Evolutionary conservation across 768 basidiomycete species (phyloP).

Genomic region (Rhizopogon roseolus): DNA sequence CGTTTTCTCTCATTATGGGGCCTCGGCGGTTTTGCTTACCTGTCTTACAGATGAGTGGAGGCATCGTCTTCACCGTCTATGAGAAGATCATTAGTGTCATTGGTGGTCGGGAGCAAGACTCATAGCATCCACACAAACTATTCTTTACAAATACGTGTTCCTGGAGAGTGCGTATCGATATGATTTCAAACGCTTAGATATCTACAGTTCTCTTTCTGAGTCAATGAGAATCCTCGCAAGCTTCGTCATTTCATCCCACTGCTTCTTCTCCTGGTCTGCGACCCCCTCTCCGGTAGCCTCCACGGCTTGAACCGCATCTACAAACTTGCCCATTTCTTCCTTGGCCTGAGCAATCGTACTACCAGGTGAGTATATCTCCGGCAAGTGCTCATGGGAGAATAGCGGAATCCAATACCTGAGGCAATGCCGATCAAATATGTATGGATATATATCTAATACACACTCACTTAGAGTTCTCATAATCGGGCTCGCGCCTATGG

Average conservation of each 20-base stretch:
- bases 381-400: constrained; percentile 12
- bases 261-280: constrained; percentile 11
- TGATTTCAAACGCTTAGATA: background rate
- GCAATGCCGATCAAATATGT: background rate
- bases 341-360: constrained; percentile 7
- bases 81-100: constrained; percentile 70
- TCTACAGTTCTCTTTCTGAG: background rate
- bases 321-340: constrained; percentile 5
- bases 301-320: constrained; percentile 10
- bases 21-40: background rate
- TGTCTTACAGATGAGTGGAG: constrained; percentile 72
- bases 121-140: background rate
- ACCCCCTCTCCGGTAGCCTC: constrained; percentile 7
- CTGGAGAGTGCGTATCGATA: background rate
- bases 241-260: constrained; percentile 16
- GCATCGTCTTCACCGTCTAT: constrained; percentile 90
- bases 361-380: constrained; percentile 11
- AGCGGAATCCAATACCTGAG: constrained; percentile 14
- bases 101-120: constrained; percentile 23
- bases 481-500: constrained; percentile 21
- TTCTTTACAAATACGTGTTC: background rate
- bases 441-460: background rate
- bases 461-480: constrained; percentile 11
- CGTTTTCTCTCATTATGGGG: background rate
- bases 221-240: constrained; percentile 14